Percentiles rank a stretch among this genome's conserved stretches.
phyloP scores from a whole-genome alignment of 192 early-diverging fungal species.

The Entophlyctis luteolus region DNA sequence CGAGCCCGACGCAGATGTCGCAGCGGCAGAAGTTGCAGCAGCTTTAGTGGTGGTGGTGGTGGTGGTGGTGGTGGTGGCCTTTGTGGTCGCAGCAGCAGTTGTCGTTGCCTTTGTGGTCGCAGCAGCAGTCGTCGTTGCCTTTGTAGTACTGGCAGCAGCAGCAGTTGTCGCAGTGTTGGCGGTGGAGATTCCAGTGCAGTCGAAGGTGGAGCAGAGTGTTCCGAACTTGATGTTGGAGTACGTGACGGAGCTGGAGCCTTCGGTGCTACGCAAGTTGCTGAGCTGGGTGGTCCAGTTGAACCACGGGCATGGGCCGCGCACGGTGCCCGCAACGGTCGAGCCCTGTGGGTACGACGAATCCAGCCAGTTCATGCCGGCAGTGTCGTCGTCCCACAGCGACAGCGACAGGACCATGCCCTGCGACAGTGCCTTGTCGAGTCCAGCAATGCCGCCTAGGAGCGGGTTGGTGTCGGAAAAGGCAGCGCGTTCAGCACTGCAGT shows the following conservation, averaged over 20 bases:
- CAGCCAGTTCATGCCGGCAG: constrained; percentile 37
- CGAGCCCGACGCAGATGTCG: no score
- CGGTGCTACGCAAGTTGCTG: background rate
- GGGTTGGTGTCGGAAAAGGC: constrained; percentile 34
- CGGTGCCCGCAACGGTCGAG: constrained; percentile 20
- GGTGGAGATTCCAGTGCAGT: background rate
- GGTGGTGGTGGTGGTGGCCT: background rate
- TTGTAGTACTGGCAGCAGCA: background rate
- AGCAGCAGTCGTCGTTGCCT: background rate
- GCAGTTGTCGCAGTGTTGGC: background rate
- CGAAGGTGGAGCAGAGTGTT: constrained; percentile 30
- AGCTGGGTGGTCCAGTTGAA: constrained; percentile 15
- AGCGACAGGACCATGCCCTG: constrained; percentile 35
- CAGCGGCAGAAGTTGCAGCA: background rate
- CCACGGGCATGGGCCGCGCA: constrained; percentile 28
- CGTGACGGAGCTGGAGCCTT: constrained; percentile 20
- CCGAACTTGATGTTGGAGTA: constrained; percentile 36
- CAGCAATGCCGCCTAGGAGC: constrained; percentile 33
- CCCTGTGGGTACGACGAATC: constrained; percentile 22
- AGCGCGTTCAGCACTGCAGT: constrained; percentile 26
- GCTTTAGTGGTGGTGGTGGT: background rate
- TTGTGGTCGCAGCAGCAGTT: background rate
- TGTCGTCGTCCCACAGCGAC: constrained; percentile 36
- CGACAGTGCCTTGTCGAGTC: constrained; percentile 27
- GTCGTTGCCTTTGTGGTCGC: background rate